Percentiles rank a stretch among this genome's conserved stretches.
Evolutionary conservation across 2,329 filamentous ascomycete species (phyloP).

Genomic region (Talaromyces albobiverticillius): DNA sequence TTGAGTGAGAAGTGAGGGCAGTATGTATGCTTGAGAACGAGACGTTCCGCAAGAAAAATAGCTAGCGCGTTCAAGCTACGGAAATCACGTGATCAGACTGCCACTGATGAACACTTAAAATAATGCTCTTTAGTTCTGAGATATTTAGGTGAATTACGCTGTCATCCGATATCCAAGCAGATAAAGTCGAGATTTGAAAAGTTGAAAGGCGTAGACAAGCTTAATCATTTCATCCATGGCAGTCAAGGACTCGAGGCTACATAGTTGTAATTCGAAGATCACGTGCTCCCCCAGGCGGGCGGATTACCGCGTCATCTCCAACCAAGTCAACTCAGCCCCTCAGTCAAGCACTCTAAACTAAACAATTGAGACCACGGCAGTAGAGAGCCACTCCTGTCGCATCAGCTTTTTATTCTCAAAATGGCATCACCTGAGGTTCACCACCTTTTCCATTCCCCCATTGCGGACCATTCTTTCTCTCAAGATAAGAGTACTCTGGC

Average conservation of each 20-base stretch:
- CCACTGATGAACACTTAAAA: neutral
- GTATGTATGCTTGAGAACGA: neutral
- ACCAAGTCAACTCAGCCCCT: slow-evolving; percentile 4
- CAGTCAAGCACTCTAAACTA: slow-evolving; percentile 9
- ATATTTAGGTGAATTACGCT: neutral
- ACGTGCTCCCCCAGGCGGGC: neutral
- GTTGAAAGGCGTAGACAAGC: too few species aligned
- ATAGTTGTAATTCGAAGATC: neutral
- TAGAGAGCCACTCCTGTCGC: slow-evolving; percentile 97
- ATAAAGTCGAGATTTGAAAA: neutral
- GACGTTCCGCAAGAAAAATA: neutral
- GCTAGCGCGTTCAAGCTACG: slow-evolving; percentile 4
- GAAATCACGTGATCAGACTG: slow-evolving; percentile 5
- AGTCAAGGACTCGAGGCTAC: too few species aligned
- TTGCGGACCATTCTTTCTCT: slow-evolving; percentile 97
- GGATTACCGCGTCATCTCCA: neutral
- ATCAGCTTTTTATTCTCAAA: slow-evolving; percentile 24
- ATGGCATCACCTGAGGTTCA: slow-evolving; percentile 91
- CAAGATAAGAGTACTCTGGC: slow-evolving; percentile 84
- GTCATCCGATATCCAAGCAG: neutral
- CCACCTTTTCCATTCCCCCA: slow-evolving; percentile 93
- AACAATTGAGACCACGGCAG: slow-evolving; percentile 59
- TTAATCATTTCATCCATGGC: too few species aligned
- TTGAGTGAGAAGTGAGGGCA: neutral
- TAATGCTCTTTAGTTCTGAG: neutral